Base-by-base conservation (phyloP, 2,329 filamentous ascomycete genomes). In the Monilinia vaccinii-corymbosi region DNA sequence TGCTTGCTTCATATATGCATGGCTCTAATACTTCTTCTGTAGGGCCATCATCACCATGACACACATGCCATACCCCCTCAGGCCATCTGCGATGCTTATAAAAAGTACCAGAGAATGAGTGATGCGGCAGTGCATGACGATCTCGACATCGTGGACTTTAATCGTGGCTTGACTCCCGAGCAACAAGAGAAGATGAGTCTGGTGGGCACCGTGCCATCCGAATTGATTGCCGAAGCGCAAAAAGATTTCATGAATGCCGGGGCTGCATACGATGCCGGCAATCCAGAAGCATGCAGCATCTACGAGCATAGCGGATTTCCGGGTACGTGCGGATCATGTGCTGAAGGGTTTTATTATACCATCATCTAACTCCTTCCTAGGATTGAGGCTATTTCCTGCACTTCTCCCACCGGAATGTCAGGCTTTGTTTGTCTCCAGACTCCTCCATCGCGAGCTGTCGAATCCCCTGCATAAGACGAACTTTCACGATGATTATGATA, bases 401-500 rank as follows among this genome's bases (percentile, higher is more conserved):
- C 77, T 97, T 6, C 75, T 97, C 8, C 87, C 91, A 1, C 80
- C 82, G 18, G 71, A 77, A 21, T 78, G 88, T n/a, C 93, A 97
- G 72, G 75, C 79, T 60, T 74, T 78, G 46, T 78, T 97, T 6
- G 78, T 97, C 2, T 82, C 83, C 45, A 84, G 82, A 56, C 81
- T 96, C 62, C 77, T 97, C 34, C 90, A 95, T 73, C 81, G 82
- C 56, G 88, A 95, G 70, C 81, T 96, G 16, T 84, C 86, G 61
- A 83, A 88, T 64, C 83, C 85, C 1, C 72, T 77, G 3, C 91
- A 97, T 72, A 83, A 88, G 70, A 97, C 91, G 52, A 99, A 97
- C 73, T 77, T 97, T 28, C 88, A 94, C 72, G 78, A 90, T 1
- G 89, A 94, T 73, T 91, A 93, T 73, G 71, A 83, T 21, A 74